Evolutionary conservation across 140 eudicot species (phyloP), one percentile per base, ranked within the genome.

Genomic region (Oenanthe javanica): DNA sequence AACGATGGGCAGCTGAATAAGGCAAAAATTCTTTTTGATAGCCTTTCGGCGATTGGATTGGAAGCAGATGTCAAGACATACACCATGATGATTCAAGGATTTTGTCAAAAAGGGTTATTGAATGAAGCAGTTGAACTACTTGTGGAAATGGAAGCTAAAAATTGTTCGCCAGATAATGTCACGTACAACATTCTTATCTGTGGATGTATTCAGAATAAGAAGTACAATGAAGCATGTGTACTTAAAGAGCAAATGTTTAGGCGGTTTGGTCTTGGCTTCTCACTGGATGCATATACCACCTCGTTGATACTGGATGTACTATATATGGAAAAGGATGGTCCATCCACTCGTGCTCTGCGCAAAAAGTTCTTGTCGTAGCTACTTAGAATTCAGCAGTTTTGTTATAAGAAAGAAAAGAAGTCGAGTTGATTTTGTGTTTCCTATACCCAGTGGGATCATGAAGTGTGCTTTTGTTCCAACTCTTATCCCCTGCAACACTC

Each of bases 151-250:
- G 77, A 73, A 73, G 77, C 4, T 8, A 45, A 73, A 9, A 48
- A 46, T 73, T 73, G 77, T 46, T 45, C 45, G 38, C 77, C 77
- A 9, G 6, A 73, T 73, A 31, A n/a, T 43, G 15, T 42, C 77
- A 73, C 77, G 13, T 42, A 19, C 48, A 69, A 69, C 75, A 69
- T 10, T 15, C 43, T 69, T 69, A 36, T 69, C 75, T 47, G 75
- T 8, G 55, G 52, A 45, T 73, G 14, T 73, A 10, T 73, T 18
- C 77, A 73, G 49, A 46, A 73, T 45, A 46, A 45, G 54, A 46
- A 73, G 9, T 42, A 42, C 14, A 38, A 3, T 42, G 54, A n/a
- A 46, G 77, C 77, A 1, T 40, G 31, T 73, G 55, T 2, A 73
- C 46, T 73, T 16, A 8, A 27, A 0, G 18, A 73, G 5, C 19